Evolutionary conservation across 2,329 filamentous ascomycete genomes (phyloP).

Genomic region (Taxawa tesnikishii): DNA sequence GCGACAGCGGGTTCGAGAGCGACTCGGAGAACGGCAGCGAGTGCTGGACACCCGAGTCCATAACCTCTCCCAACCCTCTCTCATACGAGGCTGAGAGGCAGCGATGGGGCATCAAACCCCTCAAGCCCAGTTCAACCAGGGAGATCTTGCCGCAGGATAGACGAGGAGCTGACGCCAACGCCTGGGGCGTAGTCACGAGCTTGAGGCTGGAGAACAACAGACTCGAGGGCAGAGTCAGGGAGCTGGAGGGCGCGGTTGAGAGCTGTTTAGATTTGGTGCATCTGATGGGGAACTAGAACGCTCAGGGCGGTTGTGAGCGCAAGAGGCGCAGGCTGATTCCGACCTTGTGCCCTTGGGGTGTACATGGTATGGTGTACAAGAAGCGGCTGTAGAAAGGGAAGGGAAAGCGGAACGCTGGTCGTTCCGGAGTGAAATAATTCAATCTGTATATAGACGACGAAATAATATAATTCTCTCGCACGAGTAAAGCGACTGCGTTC

Average conservation of each 20-base stretch:
- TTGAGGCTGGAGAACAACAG: slow-evolving; percentile 43
- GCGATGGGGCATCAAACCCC: slow-evolving; percentile 1
- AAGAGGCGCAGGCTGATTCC: too few relatives aligned
- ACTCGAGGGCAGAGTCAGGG: slow-evolving; percentile 38
- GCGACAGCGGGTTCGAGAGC: slow-evolving; percentile 49
- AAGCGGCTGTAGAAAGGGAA: too few relatives aligned
- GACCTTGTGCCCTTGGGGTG: too few relatives aligned
- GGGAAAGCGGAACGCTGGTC: too few relatives aligned
- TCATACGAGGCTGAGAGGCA: slow-evolving; percentile 17
- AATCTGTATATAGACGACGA: too few relatives aligned
- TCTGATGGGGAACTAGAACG: too few relatives aligned
- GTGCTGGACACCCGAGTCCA: slow-evolving; percentile 27
- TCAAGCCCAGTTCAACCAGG: slow-evolving; percentile 4
- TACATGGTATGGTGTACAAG: too few relatives aligned
- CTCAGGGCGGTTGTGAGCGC: too few relatives aligned
- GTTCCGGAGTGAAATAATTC: too few relatives aligned
- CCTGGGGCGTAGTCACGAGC: slow-evolving; percentile 41
- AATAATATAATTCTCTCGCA: too few relatives aligned
- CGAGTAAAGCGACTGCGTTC: too few relatives aligned
- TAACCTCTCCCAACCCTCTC: slow-evolving; percentile 23
- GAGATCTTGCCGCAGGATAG: too few relatives aligned
- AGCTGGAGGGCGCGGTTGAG: slow-evolving; percentile 43
- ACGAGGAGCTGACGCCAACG: slow-evolving; percentile 23
- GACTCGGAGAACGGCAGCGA: slow-evolving; percentile 36
- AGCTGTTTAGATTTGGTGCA: slow-evolving; percentile 45